phyloP scores from a whole-genome alignment of 2,329 filamentous ascomycete genomes.

The Kalaharituber pfeilii region DNA sequence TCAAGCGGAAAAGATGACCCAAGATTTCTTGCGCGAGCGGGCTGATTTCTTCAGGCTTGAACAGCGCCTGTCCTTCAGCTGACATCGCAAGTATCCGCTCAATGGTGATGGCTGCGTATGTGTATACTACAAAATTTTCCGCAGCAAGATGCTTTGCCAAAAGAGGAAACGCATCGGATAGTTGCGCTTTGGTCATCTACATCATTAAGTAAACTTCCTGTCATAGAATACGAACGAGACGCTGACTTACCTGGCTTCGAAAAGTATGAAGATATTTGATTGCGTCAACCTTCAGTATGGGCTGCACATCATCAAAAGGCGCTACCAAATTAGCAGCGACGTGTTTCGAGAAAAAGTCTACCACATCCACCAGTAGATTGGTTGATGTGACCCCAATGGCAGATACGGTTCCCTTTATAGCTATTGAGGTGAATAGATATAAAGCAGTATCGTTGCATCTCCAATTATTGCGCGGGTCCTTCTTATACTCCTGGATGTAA shows the following conservation, averaged over 20 bases:
- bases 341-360: conserved; percentile 87
- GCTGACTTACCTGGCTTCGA: conserved; percentile 48
- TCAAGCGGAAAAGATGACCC: conserved; percentile 75
- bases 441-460: conserved; percentile 97
- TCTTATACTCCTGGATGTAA: conserved; percentile 59
- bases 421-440: conserved; percentile 86
- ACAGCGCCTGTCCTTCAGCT: conserved; percentile 61
- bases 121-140: conserved; percentile 89
- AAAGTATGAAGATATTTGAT: conserved; percentile 98
- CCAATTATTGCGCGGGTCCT: conserved; percentile 57
- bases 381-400: conserved; percentile 73
- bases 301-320: conserved; percentile 45
- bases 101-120: conserved; percentile 91
- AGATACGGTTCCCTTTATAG: conserved; percentile 77
- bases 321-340: conserved; percentile 74
- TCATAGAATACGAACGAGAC: not conserved
- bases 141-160: conserved; percentile 83
- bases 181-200: conserved; percentile 65
- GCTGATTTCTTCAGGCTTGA: conserved; percentile 60
- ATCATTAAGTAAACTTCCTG: not conserved
- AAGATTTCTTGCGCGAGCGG: conserved; percentile 72
- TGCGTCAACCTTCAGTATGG: conserved; percentile 87
- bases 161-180: conserved; percentile 74
- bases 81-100: conserved; percentile 77
- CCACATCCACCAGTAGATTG: conserved; percentile 71